Conservation (phyloP, 2,329 filamentous ascomycete genomes). For the Arthrobotrys megalospora region DNA sequence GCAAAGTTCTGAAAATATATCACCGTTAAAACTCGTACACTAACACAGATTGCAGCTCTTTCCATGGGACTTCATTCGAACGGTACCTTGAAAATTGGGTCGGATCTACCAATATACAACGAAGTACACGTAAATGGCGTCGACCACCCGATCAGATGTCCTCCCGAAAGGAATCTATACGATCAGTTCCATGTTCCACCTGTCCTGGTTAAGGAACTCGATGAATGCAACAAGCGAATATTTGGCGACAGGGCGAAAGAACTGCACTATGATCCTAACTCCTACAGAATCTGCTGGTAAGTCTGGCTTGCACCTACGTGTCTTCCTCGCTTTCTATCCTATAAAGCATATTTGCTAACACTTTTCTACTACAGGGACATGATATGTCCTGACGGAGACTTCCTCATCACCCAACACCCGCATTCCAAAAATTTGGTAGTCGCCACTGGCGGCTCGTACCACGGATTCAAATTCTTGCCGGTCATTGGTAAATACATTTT, state of each 20-base stretch:
- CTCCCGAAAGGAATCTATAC: background rate
- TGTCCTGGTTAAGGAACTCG: background rate
- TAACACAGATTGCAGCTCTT: background rate
- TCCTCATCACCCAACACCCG: slow-evolving; percentile 73
- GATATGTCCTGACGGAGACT: slow-evolving; percentile 70
- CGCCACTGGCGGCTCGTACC: slow-evolving; percentile 76
- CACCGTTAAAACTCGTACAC: background rate
- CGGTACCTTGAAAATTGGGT: slow-evolving; percentile 13
- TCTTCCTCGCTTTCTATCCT: slow-evolving; percentile 63
- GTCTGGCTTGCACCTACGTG: slow-evolving; percentile 48
- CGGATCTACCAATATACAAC: slow-evolving; percentile 14
- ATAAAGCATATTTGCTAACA: background rate
- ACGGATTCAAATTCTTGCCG: slow-evolving; percentile 77
- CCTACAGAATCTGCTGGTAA: slow-evolving; percentile 58
- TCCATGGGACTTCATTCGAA: slow-evolving; percentile 18
- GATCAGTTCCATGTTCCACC: slow-evolving; percentile 4
- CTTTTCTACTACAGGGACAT: slow-evolving; percentile 58
- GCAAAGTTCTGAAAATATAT: background rate
- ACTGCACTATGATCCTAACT: background rate
- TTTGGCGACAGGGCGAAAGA: slow-evolving; percentile 16
- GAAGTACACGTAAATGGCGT: background rate
- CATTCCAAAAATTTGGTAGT: slow-evolving; percentile 73
- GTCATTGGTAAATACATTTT: slow-evolving; percentile 75
- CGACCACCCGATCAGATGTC: background rate
- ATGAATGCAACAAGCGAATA: slow-evolving; percentile 10